Percentiles rank a stretch among this genome's conserved stretches.
Conservation (phyloP, 768 basidiomycete species). For the Paxillus ammoniavirescens region DNA sequence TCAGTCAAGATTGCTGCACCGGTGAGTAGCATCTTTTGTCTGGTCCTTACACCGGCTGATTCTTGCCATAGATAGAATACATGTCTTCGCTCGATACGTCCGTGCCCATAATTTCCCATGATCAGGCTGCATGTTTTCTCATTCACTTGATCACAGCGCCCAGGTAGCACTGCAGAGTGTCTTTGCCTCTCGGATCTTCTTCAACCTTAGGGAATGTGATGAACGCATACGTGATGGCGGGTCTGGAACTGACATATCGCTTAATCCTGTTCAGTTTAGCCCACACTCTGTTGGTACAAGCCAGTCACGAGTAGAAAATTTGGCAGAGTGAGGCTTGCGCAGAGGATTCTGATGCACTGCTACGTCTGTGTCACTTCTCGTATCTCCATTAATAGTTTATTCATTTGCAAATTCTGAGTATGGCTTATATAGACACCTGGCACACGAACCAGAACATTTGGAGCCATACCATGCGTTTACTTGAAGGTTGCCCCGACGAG, state of each 20-base stretch:
- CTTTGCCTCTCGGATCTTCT: conserved; percentile 27
- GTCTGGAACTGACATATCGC: background rate
- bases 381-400: no score
- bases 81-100: conserved; percentile 21
- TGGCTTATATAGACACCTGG: no score
- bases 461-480: no score
- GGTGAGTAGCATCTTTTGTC: conserved; percentile 5
- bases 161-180: conserved; percentile 28
- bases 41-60: background rate
- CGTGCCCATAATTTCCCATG: conserved; percentile 1
- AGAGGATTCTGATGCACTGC: no score
- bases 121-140: background rate
- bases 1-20: conserved; percentile 17
- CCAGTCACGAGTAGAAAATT: background rate
- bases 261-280: conserved; percentile 6
- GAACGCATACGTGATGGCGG: background rate
- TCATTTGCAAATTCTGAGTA: no score
- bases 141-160: conserved; percentile 15
- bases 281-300: background rate
- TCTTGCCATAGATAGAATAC: conserved; percentile 11
- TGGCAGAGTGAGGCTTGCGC: background rate
- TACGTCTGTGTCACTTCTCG: no score
- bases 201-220: conserved; percentile 24
- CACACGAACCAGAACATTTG: no score
- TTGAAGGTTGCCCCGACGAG: no score